Conservation (phyloP, 1,284 basidiomycete species). For the Leccinum solheimii region DNA sequence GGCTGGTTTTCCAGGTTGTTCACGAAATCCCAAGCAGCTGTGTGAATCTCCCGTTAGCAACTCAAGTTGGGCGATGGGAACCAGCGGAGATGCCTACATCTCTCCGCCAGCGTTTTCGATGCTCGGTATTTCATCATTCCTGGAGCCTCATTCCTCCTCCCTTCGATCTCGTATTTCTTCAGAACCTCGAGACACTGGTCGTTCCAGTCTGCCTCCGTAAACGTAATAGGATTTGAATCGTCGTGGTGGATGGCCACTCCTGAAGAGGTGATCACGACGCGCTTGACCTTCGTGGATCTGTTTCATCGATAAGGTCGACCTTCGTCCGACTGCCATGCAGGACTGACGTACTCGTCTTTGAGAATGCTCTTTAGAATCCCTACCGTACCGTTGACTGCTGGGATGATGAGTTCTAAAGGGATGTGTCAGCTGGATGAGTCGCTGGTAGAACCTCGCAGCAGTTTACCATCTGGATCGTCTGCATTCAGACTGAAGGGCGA, state of each 20-base stretch:
- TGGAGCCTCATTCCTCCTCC: neutral
- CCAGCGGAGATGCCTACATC: neutral
- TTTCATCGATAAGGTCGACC: neutral
- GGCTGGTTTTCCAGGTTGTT: neutral
- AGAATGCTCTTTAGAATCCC: neutral
- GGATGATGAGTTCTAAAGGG: neutral
- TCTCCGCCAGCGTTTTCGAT: neutral
- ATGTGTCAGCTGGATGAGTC: no score
- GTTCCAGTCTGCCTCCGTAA: neutral
- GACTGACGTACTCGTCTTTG: neutral
- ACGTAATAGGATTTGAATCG: neutral
- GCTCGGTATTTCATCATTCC: neutral
- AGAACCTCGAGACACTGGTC: neutral
- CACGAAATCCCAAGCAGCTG: neutral
- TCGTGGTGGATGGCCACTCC: neutral
- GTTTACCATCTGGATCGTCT: no score
- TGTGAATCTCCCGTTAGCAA: neutral
- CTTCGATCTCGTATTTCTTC: neutral
- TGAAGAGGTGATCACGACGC: neutral
- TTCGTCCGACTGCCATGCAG: neutral
- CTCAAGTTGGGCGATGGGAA: neutral
- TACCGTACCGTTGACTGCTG: neutral
- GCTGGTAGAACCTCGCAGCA: no score
- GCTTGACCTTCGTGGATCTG: neutral
- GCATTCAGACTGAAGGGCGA: no score